A percentile compares a stretch with the other conserved stretches of the same genome.
Conservation (phyloP, 1,284 basidiomycete species). For the Meira miltonrushii region DNA sequence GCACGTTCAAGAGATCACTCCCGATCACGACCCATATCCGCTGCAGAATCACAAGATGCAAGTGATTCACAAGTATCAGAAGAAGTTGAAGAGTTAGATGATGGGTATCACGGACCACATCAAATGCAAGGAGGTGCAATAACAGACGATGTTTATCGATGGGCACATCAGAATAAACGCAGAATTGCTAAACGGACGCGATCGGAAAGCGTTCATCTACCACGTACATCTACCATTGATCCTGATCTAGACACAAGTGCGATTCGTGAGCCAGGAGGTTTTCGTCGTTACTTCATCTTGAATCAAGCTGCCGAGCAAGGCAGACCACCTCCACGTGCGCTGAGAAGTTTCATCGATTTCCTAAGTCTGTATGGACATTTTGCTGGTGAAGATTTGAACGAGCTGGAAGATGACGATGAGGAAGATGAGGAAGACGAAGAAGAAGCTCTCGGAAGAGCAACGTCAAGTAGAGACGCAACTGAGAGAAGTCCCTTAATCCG, state of each 20-base stretch:
- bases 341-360: constrained; percentile 51
- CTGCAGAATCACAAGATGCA: constrained; percentile 2
- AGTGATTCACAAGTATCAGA: constrained; percentile 14
- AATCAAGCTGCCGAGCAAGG: constrained; percentile 43
- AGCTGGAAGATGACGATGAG: constrained; percentile 37
- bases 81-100: constrained; percentile 13
- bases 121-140: constrained; percentile 49
- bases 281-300: constrained; percentile 41
- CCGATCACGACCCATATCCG: not conserved
- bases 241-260: constrained; percentile 37
- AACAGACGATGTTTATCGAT: constrained; percentile 49
- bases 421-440: constrained; percentile 30
- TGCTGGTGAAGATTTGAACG: constrained; percentile 46
- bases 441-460: constrained; percentile 18
- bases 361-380: constrained; percentile 50
- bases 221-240: constrained; percentile 42
- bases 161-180: constrained; percentile 48
- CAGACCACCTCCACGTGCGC: constrained; percentile 37
- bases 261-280: constrained; percentile 49
- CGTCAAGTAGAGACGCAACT: constrained; percentile 21
- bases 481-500: constrained; percentile 37
- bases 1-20: constrained; percentile 1
- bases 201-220: constrained; percentile 44
- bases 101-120: constrained; percentile 45
- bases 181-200: constrained; percentile 28